Percentiles rank a stretch among this genome's conserved stretches.
Evolutionary conservation across 768 basidiomycete species (phyloP).

Genomic region (Melanogaster broomeanus): DNA sequence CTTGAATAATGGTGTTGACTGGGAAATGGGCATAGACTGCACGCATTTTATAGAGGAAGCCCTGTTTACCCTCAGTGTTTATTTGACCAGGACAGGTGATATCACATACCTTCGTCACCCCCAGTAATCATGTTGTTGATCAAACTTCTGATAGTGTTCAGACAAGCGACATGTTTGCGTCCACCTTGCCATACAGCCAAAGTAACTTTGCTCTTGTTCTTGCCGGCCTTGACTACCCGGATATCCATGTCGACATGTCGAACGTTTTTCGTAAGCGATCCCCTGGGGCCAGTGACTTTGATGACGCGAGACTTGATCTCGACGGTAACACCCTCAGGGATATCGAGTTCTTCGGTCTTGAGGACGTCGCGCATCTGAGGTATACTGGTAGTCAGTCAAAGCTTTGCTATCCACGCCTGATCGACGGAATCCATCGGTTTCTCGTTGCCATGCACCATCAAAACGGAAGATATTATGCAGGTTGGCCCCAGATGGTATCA

Average conservation of each 20-base stretch:
- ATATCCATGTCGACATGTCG: slow-evolving; percentile 96
- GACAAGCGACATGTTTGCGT: slow-evolving; percentile 97
- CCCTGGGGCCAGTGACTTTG: slow-evolving; percentile 90
- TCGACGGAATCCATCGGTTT: slow-evolving; percentile 41
- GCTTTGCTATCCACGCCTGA: slow-evolving; percentile 31
- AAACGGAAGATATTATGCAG: neutral
- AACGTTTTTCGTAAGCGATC: slow-evolving; percentile 88
- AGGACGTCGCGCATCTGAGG: slow-evolving; percentile 88
- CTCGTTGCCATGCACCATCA: neutral
- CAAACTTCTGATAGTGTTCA: slow-evolving; percentile 92
- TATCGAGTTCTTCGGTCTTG: slow-evolving; percentile 89
- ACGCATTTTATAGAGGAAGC: slow-evolving; percentile 99
- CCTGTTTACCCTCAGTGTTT: slow-evolving; percentile 47
- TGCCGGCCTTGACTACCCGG: slow-evolving; percentile 69
- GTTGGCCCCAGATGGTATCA: neutral
- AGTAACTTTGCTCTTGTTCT: slow-evolving; percentile 71
- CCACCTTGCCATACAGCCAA: slow-evolving; percentile 98
- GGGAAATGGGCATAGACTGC: slow-evolving; percentile 99
- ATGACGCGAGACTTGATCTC: slow-evolving; percentile 89
- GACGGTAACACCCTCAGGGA: slow-evolving; percentile 85
- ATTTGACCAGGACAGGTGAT: neutral
- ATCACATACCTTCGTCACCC: slow-evolving; percentile 80
- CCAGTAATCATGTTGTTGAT: slow-evolving; percentile 98
- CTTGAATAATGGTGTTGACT: slow-evolving; percentile 96
- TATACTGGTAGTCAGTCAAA: slow-evolving; percentile 23